Conservation (phyloP, 2,329 filamentous ascomycete species). For the Pezicula rhizophila region DNA sequence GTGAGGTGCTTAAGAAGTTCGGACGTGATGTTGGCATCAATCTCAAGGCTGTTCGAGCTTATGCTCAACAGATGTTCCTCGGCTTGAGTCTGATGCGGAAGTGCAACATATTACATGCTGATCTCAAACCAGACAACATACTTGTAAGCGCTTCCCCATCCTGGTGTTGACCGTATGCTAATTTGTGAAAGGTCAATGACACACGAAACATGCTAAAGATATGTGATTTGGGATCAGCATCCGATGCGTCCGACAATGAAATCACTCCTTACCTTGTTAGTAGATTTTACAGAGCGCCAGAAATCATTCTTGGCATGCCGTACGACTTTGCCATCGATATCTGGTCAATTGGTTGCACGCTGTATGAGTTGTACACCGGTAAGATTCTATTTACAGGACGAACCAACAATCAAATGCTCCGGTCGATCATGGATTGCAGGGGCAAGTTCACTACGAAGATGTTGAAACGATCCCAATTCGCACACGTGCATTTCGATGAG, state of each 20-base stretch:
- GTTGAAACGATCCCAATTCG: conserved; percentile 74
- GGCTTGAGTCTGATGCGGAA: conserved; percentile 82
- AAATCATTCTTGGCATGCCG: conserved; percentile 94
- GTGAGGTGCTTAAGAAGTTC: conserved; percentile 92
- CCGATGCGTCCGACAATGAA: conserved; percentile 83
- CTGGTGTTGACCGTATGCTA: conserved; percentile 5
- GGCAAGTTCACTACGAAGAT: conserved; percentile 88
- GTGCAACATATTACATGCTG: conserved; percentile 89
- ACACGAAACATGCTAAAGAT: conserved; percentile 82
- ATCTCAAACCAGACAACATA: conserved; percentile 97
- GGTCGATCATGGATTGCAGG: conserved; percentile 90
- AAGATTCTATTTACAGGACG: conserved; percentile 94
- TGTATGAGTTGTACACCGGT: conserved; percentile 95
- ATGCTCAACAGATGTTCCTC: conserved; percentile 91
- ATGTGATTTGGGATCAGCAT: conserved; percentile 94
- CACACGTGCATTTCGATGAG: conserved; percentile 76
- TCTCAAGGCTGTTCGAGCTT: conserved; percentile 76
- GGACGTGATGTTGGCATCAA: conserved; percentile 93
- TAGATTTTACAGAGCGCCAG: conserved; percentile 93
- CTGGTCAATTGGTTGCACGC: conserved; percentile 95
- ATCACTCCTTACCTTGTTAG: conserved; percentile 94
- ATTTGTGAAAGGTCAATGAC: conserved; percentile 58
- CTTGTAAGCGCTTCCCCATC: conserved; percentile 36
- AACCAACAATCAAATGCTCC: conserved; percentile 98
- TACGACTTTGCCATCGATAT: conserved; percentile 94